phyloP scores from a whole-genome alignment of 352 stramenopile genomes.

The Phytophthora ohioensis region DNA sequence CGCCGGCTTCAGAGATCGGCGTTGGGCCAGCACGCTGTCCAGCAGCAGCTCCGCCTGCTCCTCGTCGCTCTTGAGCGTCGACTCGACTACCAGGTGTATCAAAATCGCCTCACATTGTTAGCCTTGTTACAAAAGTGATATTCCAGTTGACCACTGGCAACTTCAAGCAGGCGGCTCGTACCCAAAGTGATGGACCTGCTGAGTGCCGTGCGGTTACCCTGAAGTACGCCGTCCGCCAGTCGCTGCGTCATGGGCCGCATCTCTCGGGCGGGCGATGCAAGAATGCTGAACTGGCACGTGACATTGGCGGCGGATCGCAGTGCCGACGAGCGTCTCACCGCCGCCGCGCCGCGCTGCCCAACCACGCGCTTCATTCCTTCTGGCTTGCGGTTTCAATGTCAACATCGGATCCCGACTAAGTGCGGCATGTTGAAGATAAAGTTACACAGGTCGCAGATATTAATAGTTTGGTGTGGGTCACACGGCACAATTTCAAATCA shows the following conservation, averaged over 20 bases:
- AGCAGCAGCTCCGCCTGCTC: slow-evolving; percentile 89
- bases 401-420: slow-evolving; percentile 16
- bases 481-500: slow-evolving; percentile 3
- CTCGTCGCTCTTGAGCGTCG: slow-evolving; percentile 71
- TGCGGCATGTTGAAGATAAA: slow-evolving; percentile 37
- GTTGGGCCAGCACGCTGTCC: slow-evolving; percentile 79
- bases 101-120: too few relatives aligned
- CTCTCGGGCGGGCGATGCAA: not conserved
- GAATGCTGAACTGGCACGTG: not conserved
- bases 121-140: not conserved
- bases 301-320: not conserved
- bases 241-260: slow-evolving; percentile 57
- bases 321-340: not conserved
- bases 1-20: slow-evolving; percentile 49
- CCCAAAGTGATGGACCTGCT: slow-evolving; percentile 81
- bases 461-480: slow-evolving; percentile 14
- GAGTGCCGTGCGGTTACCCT: slow-evolving; percentile 67
- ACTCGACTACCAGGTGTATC: slow-evolving; percentile 67
- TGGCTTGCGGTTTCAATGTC: slow-evolving; percentile 24
- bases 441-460: not conserved
- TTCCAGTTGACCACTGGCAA: not conserved
- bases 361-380: slow-evolving; percentile 31
- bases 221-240: slow-evolving; percentile 64
- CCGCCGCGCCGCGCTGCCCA: not conserved
- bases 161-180: slow-evolving; percentile 35